These are phyloP conservation scores for Trichoderma guizhouense DNA, from an alignment of 2,329 filamentous ascomycete genomes.

Conservation along the genomic window DNA sequence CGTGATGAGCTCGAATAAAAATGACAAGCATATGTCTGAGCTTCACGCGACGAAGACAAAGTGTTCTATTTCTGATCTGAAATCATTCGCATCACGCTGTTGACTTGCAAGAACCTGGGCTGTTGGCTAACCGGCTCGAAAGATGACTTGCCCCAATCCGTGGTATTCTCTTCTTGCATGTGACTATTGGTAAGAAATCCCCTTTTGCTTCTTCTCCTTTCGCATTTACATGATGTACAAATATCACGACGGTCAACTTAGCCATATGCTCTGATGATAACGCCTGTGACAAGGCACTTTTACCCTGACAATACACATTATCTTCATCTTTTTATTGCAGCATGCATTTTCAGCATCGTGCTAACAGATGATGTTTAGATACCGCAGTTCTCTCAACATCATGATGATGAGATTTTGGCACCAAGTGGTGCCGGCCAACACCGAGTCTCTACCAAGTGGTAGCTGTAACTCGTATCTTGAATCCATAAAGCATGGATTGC, in stretches of 20 bases:
- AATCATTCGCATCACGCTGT: slow-evolving; percentile 20
- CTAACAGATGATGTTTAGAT: slow-evolving; percentile 6
- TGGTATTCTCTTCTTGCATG: not conserved
- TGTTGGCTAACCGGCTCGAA: slow-evolving; percentile 25
- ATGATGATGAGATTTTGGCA: not conserved
- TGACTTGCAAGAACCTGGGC: slow-evolving; percentile 17
- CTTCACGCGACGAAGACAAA: slow-evolving; percentile 47
- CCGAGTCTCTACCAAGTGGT: not conserved
- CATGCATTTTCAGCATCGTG: not conserved
- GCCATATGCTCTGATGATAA: slow-evolving; percentile 46
- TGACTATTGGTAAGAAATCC: slow-evolving; percentile 29
- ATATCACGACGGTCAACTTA: slow-evolving; percentile 50
- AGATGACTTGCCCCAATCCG: not conserved
- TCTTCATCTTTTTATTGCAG: not conserved
- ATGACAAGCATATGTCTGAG: slow-evolving; percentile 99
- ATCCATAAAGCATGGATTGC: not conserved
- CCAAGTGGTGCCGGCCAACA: not conserved
- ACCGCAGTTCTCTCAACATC: not conserved
- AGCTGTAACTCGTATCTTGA: not conserved
- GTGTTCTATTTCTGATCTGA: slow-evolving; percentile 34
- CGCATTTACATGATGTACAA: slow-evolving; percentile 39
- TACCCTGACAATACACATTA: slow-evolving; percentile 16
- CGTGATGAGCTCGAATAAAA: slow-evolving; percentile 82
- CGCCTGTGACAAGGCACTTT: slow-evolving; percentile 45
- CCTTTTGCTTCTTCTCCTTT: not conserved